These are phyloP conservation scores for Hypoxylon sp. DNA, from an alignment of 2,329 filamentous ascomycete species.

Conservation along the genomic window DNA sequence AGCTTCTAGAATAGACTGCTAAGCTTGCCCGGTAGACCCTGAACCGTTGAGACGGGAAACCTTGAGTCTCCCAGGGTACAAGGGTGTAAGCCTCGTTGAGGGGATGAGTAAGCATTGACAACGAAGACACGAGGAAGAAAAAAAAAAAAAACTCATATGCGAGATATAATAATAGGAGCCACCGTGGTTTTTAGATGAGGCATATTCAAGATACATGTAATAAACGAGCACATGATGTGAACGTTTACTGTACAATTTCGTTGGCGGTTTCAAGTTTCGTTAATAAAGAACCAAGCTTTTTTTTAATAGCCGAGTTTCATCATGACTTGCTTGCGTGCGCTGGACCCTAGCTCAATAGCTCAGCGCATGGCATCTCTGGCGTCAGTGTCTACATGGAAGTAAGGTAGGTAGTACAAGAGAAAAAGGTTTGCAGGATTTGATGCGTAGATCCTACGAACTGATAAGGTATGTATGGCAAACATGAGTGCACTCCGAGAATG, in stretches of 20 bases:
- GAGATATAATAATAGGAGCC: slow-evolving; percentile 1
- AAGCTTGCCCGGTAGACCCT: slow-evolving; percentile 17
- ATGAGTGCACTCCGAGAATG: slow-evolving; percentile 18
- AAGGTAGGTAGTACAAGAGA: slow-evolving; percentile 31
- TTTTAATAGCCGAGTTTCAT: slow-evolving; percentile 48
- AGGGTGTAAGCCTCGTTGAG: slow-evolving; percentile 8
- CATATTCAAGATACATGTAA: slow-evolving; percentile 20
- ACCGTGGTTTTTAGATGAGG: slow-evolving; percentile 25
- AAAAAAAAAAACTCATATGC: slow-evolving; percentile 30
- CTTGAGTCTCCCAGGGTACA: slow-evolving; percentile 6
- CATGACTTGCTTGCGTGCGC: slow-evolving; percentile 42
- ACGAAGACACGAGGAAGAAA: background rate
- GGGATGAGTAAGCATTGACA: slow-evolving; percentile 26
- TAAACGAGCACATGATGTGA: slow-evolving; percentile 23
- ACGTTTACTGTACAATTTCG: slow-evolving; percentile 33
- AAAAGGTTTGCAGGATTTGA: slow-evolving; percentile 26
- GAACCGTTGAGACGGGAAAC: slow-evolving; percentile 31
- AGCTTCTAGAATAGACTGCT: slow-evolving; percentile 27
- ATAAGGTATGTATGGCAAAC: slow-evolving; percentile 22
- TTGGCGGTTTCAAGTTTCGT: slow-evolving; percentile 46
- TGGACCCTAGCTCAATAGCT: slow-evolving; percentile 33
- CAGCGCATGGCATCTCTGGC: slow-evolving; percentile 30
- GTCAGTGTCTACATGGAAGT: slow-evolving; percentile 19
- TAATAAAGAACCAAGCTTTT: slow-evolving; percentile 35
- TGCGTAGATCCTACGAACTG: slow-evolving; percentile 16